Percentiles rank a stretch among this genome's conserved stretches.
phyloP scores from a whole-genome alignment of 139 green algal species.

The Coccomyxa sp. region DNA sequence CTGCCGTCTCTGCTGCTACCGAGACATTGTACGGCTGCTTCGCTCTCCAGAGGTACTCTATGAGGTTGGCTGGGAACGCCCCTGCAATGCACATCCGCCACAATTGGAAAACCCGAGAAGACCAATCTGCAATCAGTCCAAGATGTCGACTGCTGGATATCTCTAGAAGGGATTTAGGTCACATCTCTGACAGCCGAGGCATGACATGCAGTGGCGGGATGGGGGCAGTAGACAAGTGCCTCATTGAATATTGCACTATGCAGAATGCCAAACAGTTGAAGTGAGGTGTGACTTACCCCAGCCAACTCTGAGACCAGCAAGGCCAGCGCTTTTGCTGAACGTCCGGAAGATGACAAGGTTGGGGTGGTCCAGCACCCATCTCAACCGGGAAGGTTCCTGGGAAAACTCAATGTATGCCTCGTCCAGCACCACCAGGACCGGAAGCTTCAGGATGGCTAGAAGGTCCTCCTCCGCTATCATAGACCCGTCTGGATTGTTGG shows the following conservation, averaged over 20 bases:
- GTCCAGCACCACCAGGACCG: slow-evolving; percentile 95
- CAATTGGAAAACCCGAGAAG: no score
- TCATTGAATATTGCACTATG: no score
- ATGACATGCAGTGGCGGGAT: not conserved
- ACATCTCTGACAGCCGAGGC: no score
- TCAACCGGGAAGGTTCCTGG: slow-evolving; percentile 42
- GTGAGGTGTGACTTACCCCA: no score
- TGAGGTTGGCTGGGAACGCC: slow-evolving; percentile 66
- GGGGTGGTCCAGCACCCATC: slow-evolving; percentile 70
- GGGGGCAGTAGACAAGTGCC: not conserved
- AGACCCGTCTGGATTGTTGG: slow-evolving; percentile 98
- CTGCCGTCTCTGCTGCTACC: slow-evolving; percentile 84
- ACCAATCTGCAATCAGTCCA: no score
- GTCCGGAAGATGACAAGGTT: slow-evolving; percentile 98
- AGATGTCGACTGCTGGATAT: no score
- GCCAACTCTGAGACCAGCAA: slow-evolving; percentile 64
- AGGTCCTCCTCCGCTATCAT: slow-evolving; percentile 83
- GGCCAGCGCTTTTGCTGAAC: slow-evolving; percentile 92
- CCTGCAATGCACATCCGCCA: slow-evolving; percentile 41
- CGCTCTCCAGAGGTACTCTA: slow-evolving; percentile 92
- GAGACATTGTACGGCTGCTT: slow-evolving; percentile 99
- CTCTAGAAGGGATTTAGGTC: no score
- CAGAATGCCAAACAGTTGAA: not conserved
- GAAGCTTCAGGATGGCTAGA: slow-evolving; percentile 68
- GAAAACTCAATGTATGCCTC: slow-evolving; percentile 99